Percentiles rank a stretch among this genome's conserved stretches.
Evolutionary conservation across 2,329 filamentous ascomycete genomes (phyloP).

Genomic region (Emericellopsis atlantica): DNA sequence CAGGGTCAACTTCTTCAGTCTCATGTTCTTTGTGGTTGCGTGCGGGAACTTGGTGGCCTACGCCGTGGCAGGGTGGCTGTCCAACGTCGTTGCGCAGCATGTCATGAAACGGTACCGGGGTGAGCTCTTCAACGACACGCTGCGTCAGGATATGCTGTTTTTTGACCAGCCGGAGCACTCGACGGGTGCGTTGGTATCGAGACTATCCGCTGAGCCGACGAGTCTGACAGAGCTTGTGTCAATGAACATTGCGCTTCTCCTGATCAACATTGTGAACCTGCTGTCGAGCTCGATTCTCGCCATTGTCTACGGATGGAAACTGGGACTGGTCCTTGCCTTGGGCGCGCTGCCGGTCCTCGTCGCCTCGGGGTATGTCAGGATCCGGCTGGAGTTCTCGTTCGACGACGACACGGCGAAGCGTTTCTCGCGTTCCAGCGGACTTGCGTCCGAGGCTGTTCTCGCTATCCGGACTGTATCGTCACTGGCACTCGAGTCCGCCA

Average conservation of each 20-base stretch:
- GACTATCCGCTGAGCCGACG: conserved; percentile 25
- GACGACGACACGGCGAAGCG: conserved; percentile 27
- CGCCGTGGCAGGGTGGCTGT: conserved; percentile 19
- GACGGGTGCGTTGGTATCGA: conserved; percentile 24
- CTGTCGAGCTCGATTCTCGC: conserved; percentile 30
- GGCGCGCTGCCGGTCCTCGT: conserved; percentile 32
- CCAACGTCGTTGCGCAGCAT: conserved; percentile 22
- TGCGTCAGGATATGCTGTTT: conserved; percentile 40
- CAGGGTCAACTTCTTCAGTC: conserved; percentile 36
- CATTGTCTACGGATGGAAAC: conserved; percentile 33
- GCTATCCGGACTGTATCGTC: conserved; percentile 36
- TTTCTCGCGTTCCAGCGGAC: conserved; percentile 32
- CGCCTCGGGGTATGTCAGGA: conserved; percentile 30
- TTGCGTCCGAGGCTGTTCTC: conserved; percentile 35
- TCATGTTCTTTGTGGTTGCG: conserved; percentile 45
- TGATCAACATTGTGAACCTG: conserved; percentile 32
- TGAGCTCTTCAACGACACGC: conserved; percentile 34
- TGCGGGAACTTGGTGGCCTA: conserved; percentile 31
- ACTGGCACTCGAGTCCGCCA: conserved; percentile 29
- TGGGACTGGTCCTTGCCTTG: conserved; percentile 32
- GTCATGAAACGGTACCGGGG: conserved; percentile 20
- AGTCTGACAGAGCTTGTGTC: conserved; percentile 37
- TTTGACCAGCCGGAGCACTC: conserved; percentile 24
- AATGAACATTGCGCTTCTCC: conserved; percentile 31
- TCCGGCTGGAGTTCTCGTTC: conserved; percentile 33